Base-by-base conservation (phyloP, 1,139 yeast genomes). In the Scheffersomyces cryptocercus region DNA sequence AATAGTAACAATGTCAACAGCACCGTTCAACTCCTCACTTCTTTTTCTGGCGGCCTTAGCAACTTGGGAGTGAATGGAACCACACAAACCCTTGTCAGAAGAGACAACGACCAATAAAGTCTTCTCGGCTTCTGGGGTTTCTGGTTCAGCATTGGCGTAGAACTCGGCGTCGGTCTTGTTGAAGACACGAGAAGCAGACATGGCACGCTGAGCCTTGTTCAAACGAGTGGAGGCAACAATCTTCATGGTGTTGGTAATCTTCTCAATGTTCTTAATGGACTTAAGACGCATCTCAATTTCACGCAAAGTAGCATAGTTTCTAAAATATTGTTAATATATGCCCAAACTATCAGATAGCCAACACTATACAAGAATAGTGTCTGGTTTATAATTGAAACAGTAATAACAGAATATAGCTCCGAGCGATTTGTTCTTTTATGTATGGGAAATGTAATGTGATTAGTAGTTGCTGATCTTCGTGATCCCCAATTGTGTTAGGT, bases 161-260 rank as follows among this genome's bases (percentile, higher is more conserved):
- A 93, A 88, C 66, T 87, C 91, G 53, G 78, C 59, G 66, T 89
- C 96, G 49, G 93, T 82, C 61, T 79, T 78, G 67, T 87, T 85
- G 79, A 88, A 91, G 51, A 83, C 85, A 69, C 96, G 85, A 40
- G 98, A 88, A 44, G 89, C 81, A 58, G 80, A 77, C 93, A 91
- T 93, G 55, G 97, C 96, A 68, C 86, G 88, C 74, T 91, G 97
- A 50, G 99, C 99, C 76, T 88, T 90, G 69, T 83, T 81, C 70
- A 93, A 82, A 79, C 97, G 88, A 59, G 99, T 93, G 38, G 98
- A 91, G 42, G 99, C 99, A 62, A 93, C 99, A 73, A 95, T 86
- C 81, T 91, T 93, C 99, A 93, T 93, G 71, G 99, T 93, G 78
- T 93, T 93, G 77, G 99, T 93, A 75, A 93, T 93, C 80, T 93